phyloP scores from a whole-genome alignment of 1,139 yeast species.

The Magnusiomyces paraingens region DNA sequence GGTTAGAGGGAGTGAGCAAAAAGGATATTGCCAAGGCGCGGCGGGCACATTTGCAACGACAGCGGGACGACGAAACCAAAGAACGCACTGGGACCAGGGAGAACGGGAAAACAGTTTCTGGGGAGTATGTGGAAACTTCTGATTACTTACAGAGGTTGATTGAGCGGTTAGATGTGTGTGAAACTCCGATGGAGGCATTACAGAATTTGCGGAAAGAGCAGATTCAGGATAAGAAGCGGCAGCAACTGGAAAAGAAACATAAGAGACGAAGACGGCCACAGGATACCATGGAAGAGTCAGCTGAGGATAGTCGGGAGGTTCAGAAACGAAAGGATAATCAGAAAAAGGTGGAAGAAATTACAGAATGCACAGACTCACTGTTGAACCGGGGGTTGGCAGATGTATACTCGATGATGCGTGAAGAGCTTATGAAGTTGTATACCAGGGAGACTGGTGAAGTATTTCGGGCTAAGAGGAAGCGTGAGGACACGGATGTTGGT shows the following conservation, averaged over 20 bases:
- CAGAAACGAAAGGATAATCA: constrained; percentile 23
- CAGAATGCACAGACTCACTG: constrained; percentile 47
- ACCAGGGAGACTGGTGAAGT: constrained; percentile 45
- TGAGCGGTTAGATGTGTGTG: constrained; percentile 48
- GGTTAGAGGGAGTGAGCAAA: constrained; percentile 42
- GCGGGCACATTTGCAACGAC: constrained; percentile 32
- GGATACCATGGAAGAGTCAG: constrained; percentile 7
- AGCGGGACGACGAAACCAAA: constrained; percentile 31
- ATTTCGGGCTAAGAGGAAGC: constrained; percentile 22
- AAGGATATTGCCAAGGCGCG: constrained; percentile 45
- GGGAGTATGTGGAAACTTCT: neutral
- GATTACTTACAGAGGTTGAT: constrained; percentile 27
- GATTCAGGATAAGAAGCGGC: constrained; percentile 11
- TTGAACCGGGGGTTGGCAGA: constrained; percentile 37
- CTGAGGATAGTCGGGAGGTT: neutral
- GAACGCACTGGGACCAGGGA: neutral
- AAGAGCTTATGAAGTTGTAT: constrained; percentile 52
- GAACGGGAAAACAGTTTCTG: neutral
- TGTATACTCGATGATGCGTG: constrained; percentile 51
- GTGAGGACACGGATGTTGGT: constrained; percentile 16
- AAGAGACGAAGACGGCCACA: constrained; percentile 12
- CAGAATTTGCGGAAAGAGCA: constrained; percentile 21
- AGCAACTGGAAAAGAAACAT: constrained; percentile 12
- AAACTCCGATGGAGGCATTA: constrained; percentile 57
- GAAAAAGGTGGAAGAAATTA: constrained; percentile 36